phyloP scores from a whole-genome alignment of 2,329 filamentous ascomycete genomes.

The Peltaster fructicola region DNA sequence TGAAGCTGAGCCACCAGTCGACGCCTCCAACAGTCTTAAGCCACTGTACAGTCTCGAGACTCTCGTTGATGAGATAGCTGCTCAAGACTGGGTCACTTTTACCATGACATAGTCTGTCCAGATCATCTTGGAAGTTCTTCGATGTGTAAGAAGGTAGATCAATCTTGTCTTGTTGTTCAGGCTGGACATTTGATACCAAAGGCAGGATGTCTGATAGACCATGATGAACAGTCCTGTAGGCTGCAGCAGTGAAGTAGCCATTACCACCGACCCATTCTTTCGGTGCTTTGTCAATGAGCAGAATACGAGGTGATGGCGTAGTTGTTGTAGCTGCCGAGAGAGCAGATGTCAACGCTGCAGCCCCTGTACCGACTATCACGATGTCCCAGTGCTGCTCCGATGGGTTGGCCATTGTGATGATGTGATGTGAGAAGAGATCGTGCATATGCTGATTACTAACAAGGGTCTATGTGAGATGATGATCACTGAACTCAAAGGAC shows the following conservation, averaged over 20 bases:
- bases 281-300: constrained; percentile 44
- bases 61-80: constrained; percentile 27
- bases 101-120: constrained; percentile 38
- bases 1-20: constrained; percentile 37
- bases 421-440: constrained; percentile 1
- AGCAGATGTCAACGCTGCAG: constrained; percentile 46
- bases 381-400: constrained; percentile 16
- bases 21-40: constrained; percentile 12
- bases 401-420: constrained; percentile 1
- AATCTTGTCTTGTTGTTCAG: constrained; percentile 30
- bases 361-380: constrained; percentile 44
- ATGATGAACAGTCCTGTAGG: constrained; percentile 38
- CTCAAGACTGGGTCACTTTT: constrained; percentile 34
- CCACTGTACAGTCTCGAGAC: constrained; percentile 14
- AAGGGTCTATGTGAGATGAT: no score
- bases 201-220: constrained; percentile 42
- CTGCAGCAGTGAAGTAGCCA: constrained; percentile 47
- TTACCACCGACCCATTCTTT: constrained; percentile 44
- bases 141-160: constrained; percentile 41
- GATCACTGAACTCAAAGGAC: no score
- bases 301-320: constrained; percentile 19
- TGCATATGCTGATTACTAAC: no score
- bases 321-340: constrained; percentile 30
- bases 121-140: constrained; percentile 37
- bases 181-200: constrained; percentile 41